Conservation (phyloP, 73 alveolate genomes). For the Diophrys sp. region DNA sequence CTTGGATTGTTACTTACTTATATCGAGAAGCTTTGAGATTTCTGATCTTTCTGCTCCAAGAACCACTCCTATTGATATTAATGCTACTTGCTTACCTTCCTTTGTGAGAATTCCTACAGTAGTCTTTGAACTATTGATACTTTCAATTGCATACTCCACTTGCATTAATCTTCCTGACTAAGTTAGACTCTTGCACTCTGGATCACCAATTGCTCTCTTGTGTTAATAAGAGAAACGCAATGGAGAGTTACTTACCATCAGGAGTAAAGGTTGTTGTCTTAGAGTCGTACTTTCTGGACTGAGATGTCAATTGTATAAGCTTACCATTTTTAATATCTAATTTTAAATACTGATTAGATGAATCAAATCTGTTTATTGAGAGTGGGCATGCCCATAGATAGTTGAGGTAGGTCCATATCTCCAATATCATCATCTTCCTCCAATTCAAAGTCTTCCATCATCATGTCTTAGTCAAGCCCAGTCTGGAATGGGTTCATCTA, state of each 20-base stretch:
- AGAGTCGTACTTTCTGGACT: conserved; percentile 79
- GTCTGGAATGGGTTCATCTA: not conserved
- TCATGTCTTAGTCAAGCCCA: not conserved
- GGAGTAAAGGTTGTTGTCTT: conserved; percentile 85
- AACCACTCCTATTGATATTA: conserved; percentile 55
- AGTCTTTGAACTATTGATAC: conserved; percentile 73
- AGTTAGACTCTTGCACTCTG: too few species aligned
- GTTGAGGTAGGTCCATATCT: too few species aligned
- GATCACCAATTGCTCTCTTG: too few species aligned
- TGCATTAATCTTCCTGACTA: conserved; percentile 65
- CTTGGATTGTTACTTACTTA: not conserved
- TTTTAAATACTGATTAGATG: not conserved
- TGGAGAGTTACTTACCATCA: conserved; percentile 70
- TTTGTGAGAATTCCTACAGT: conserved; percentile 72
- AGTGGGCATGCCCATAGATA: too few species aligned
- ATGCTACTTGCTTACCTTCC: conserved; percentile 47
- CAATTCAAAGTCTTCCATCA: not conserved
- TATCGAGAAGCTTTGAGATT: conserved; percentile 57
- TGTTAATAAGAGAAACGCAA: too few species aligned
- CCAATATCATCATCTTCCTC: not conserved
- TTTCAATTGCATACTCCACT: conserved; percentile 89
- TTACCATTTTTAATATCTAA: conserved; percentile 12
- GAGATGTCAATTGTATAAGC: conserved; percentile 3
- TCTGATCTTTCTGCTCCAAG: conserved; percentile 78
- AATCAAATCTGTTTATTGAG: too few species aligned